A percentile compares a stretch with the other conserved stretches of the same genome.
Conservation (phyloP, 2,329 filamentous ascomycete species). For the Ophiostoma tasmaniense region DNA sequence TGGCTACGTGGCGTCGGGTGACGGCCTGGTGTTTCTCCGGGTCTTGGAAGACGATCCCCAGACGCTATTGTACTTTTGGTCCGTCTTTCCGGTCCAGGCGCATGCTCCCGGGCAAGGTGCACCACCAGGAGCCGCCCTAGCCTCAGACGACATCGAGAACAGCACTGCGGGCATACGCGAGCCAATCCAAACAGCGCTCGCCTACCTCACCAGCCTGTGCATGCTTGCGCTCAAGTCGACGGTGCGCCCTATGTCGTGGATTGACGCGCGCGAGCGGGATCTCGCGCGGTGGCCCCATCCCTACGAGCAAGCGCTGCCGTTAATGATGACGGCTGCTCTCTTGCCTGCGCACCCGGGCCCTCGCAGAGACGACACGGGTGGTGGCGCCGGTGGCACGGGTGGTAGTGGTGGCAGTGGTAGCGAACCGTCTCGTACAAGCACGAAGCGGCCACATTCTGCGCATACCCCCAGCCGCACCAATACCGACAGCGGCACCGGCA, state of each 20-base stretch:
- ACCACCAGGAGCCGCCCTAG: neutral
- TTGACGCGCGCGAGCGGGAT: neutral
- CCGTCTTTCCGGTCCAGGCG: slow-evolving; percentile 1
- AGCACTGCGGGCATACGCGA: neutral
- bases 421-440: neutral
- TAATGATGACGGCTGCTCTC: neutral
- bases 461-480: neutral
- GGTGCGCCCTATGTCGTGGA: neutral
- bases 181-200: slow-evolving; percentile 4
- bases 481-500: neutral
- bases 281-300: slow-evolving; percentile 8
- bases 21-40: slow-evolving; percentile 12
- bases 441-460: neutral
- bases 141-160: neutral
- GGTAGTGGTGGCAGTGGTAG: neutral
- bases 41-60: slow-evolving; percentile 9
- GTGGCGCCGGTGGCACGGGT: slow-evolving; percentile 1
- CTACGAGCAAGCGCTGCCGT: neutral
- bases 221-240: neutral
- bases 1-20: slow-evolving; percentile 14
- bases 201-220: slow-evolving; percentile 9
- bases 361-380: too few species aligned
- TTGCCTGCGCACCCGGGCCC: neutral
- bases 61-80: slow-evolving; percentile 12
- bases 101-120: neutral